These are phyloP conservation scores for Lasiosphaeria miniovina DNA, from an alignment of 495 filamentous ascomycete species.

Conservation along the genomic window DNA sequence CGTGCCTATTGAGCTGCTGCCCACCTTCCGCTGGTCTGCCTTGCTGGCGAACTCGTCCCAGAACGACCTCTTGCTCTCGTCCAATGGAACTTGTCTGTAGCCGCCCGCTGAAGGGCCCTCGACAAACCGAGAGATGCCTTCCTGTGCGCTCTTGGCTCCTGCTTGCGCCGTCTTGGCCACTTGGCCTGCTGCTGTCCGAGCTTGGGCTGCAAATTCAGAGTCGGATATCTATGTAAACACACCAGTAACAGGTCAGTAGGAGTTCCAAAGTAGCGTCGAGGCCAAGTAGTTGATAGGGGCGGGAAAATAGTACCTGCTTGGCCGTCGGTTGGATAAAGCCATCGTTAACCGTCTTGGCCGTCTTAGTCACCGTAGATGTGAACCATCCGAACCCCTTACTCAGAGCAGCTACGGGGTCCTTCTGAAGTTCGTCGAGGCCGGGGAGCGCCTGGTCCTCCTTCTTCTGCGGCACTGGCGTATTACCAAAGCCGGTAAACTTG, in stretches of 20 bases:
- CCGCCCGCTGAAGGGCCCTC: conserved; percentile 50
- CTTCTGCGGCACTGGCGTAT: conserved; percentile 51
- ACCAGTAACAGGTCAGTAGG: background rate
- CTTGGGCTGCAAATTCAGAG: conserved; percentile 83
- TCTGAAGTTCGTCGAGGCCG: conserved; percentile 78
- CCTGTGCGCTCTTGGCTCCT: conserved; percentile 67
- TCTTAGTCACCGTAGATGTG: conserved; percentile 75
- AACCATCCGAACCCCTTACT: conserved; percentile 96
- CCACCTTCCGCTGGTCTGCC: conserved; percentile 43
- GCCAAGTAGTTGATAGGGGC: background rate
- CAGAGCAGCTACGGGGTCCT: conserved; percentile 83
- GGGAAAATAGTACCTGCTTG: conserved; percentile 58
- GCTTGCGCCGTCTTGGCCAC: conserved; percentile 58
- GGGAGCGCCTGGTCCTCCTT: conserved; percentile 47
- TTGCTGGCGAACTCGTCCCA: conserved; percentile 76
- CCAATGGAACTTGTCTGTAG: conserved; percentile 35
- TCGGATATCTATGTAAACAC: conserved; percentile 60
- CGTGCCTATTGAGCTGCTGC: conserved; percentile 62
- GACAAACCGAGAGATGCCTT: conserved; percentile 78
- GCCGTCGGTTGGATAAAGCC: conserved; percentile 87
- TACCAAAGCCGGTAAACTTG: conserved; percentile 89
- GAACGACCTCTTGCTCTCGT: conserved; percentile 75
- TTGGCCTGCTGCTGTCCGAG: conserved; percentile 63
- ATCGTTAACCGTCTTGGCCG: conserved; percentile 85
- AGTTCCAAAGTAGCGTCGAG: too few species aligned